Conservation (phyloP, 129 eudicot species). For the Saposhnikovia divaricata region DNA sequence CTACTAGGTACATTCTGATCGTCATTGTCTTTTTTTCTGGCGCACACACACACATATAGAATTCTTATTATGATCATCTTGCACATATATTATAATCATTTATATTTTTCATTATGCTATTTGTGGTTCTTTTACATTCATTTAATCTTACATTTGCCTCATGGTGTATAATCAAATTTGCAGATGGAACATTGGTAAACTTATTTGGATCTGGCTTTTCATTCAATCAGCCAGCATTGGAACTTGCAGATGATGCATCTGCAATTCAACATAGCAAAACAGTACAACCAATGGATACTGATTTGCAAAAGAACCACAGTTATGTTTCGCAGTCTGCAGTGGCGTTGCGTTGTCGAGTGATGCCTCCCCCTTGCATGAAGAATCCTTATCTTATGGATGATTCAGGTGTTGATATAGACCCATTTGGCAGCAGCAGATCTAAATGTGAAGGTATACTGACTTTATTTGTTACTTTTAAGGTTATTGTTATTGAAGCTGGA, state of each 20-base stretch:
- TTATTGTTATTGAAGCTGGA: background rate
- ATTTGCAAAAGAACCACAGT: slow-evolving; percentile 30
- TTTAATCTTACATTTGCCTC: background rate
- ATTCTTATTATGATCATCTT: background rate
- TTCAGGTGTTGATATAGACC: slow-evolving; percentile 48
- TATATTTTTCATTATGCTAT: background rate
- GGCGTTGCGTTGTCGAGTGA: slow-evolving; percentile 79
- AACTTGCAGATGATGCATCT: slow-evolving; percentile 26
- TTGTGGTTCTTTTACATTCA: background rate
- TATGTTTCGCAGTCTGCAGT: slow-evolving; percentile 84
- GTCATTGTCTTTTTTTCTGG: background rate
- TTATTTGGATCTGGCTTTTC: slow-evolving; percentile 14
- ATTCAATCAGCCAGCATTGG: slow-evolving; percentile 24
- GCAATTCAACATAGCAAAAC: slow-evolving; percentile 23
- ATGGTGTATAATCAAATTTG: background rate
- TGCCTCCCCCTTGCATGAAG: slow-evolving; percentile 94
- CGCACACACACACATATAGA: background rate
- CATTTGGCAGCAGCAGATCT: slow-evolving; percentile 70
- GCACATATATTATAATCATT: background rate
- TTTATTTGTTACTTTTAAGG: background rate
- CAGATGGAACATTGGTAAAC: slow-evolving; percentile 25
- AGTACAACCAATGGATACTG: slow-evolving; percentile 18
- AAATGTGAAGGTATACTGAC: slow-evolving; percentile 60
- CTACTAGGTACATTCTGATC: background rate
- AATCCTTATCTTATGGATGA: slow-evolving; percentile 66